Evolutionary conservation across 352 stramenopile genomes (phyloP).

Genomic region (Pythium monospermum): DNA sequence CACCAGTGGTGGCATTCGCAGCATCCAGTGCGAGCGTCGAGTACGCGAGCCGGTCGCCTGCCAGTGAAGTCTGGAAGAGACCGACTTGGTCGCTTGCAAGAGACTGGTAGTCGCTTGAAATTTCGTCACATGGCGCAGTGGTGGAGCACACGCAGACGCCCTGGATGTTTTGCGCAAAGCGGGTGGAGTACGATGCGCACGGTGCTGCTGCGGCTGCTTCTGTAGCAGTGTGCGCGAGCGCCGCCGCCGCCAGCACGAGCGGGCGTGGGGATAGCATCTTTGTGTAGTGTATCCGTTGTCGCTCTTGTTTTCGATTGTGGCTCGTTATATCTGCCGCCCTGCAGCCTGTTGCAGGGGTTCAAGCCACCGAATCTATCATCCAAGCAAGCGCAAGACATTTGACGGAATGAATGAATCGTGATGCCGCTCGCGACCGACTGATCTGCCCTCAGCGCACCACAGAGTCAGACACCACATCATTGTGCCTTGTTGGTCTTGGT

Average conservation of each 20-base stretch:
- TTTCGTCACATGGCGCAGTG: slow-evolving; percentile 37
- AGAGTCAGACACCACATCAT: no score
- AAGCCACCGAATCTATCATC: no score
- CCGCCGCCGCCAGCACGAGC: neutral
- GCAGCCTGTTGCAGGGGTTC: no score
- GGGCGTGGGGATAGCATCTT: neutral
- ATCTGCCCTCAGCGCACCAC: no score
- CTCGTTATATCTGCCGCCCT: no score
- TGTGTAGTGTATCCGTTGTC: no score
- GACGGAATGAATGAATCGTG: no score
- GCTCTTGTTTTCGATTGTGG: no score
- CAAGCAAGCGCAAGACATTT: no score
- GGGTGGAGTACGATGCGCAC: slow-evolving; percentile 29
- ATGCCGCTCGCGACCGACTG: no score
- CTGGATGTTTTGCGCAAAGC: slow-evolving; percentile 35
- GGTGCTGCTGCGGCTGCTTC: neutral
- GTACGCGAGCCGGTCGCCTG: slow-evolving; percentile 41
- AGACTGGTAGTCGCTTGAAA: slow-evolving; percentile 41
- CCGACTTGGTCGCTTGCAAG: slow-evolving; percentile 29
- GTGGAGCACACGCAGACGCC: slow-evolving; percentile 64
- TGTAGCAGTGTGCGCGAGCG: neutral
- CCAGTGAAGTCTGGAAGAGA: slow-evolving; percentile 46
- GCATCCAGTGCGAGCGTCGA: slow-evolving; percentile 12
- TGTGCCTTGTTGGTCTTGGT: no score
- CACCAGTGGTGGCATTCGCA: slow-evolving; percentile 2